These are phyloP conservation scores for Trichophaea hybrida DNA, from an alignment of 2,329 filamentous ascomycete genomes.

Conservation along the genomic window DNA sequence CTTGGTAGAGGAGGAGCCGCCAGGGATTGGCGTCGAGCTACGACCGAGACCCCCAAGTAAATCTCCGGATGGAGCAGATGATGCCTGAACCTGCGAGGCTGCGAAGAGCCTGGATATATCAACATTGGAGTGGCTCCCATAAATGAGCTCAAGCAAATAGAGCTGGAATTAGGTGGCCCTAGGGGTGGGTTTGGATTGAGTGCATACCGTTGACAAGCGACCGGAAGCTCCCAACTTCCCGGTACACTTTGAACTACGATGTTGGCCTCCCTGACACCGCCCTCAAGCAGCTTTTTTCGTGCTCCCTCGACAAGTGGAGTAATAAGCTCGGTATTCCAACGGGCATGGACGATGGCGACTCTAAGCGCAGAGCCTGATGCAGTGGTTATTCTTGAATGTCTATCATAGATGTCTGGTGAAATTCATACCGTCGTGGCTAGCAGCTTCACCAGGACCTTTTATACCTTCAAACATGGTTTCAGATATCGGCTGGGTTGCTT, in stretches of 20 bases:
- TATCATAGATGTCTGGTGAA: constrained; percentile 4
- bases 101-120: constrained; percentile 51
- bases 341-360: constrained; percentile 87
- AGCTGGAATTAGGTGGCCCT: constrained; percentile 1
- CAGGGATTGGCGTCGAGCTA: constrained; percentile 35
- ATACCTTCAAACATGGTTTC: constrained; percentile 24
- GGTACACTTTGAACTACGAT: constrained; percentile 83
- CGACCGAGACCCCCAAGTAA: constrained; percentile 61
- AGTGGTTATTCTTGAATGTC: constrained; percentile 10
- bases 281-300: constrained; percentile 58
- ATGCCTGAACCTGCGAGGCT: constrained; percentile 71
- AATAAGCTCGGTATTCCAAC: constrained; percentile 88
- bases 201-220: constrained; percentile 64
- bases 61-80: constrained; percentile 52
- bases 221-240: constrained; percentile 86
- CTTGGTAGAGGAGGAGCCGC: constrained; percentile 31
- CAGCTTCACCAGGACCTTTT: constrained; percentile 26
- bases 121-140: not conserved
- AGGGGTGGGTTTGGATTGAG: not conserved
- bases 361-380: constrained; percentile 53
- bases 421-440: constrained; percentile 24
- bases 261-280: constrained; percentile 74
- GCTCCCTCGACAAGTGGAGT: constrained; percentile 68
- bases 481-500: not conserved
- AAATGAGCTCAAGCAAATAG: not conserved